Evolutionary conservation across 805 yeast genomes (phyloP).

Genomic region (Blastobotrys robertii): DNA sequence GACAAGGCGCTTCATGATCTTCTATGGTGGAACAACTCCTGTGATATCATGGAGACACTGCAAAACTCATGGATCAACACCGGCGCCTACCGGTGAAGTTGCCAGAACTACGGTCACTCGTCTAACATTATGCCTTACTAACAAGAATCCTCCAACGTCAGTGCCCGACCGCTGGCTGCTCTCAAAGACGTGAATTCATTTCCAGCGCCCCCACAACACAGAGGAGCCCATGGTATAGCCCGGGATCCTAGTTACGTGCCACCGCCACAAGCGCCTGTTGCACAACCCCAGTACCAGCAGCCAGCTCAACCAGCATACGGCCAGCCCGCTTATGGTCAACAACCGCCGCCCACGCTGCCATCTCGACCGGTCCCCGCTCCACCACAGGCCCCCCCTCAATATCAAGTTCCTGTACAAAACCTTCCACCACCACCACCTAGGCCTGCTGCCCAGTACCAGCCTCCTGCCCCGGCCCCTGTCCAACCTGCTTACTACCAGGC

Average conservation of each 20-base stretch:
- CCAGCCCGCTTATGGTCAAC: constrained; percentile 2
- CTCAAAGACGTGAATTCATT: constrained; percentile 28
- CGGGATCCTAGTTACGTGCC: constrained; percentile 8
- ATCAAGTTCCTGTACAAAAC: constrained; percentile 3
- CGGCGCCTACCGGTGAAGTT: too few relatives aligned
- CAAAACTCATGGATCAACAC: too few relatives aligned
- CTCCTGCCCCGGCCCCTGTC: constrained; percentile 1
- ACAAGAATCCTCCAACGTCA: neutral
- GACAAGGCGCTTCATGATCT: too few relatives aligned
- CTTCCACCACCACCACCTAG: constrained; percentile 4
- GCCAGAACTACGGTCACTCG: too few relatives aligned
- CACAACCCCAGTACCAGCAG: constrained; percentile 5
- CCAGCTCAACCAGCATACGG: constrained; percentile 4
- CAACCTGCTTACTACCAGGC: constrained; percentile 5
- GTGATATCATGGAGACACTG: too few relatives aligned
- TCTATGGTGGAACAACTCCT: too few relatives aligned
- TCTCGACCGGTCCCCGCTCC: too few relatives aligned
- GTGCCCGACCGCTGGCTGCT: constrained; percentile 24
- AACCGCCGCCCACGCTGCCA: too few relatives aligned
- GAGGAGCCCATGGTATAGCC: constrained; percentile 22
- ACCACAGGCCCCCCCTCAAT: constrained; percentile 4
- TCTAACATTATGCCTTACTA: too few relatives aligned
- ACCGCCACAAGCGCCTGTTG: constrained; percentile 6
- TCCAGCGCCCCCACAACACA: constrained; percentile 40
- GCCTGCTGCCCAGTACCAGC: constrained; percentile 5